Conservation (phyloP, 352 stramenopile species). For the Phytophthora meadii region DNA sequence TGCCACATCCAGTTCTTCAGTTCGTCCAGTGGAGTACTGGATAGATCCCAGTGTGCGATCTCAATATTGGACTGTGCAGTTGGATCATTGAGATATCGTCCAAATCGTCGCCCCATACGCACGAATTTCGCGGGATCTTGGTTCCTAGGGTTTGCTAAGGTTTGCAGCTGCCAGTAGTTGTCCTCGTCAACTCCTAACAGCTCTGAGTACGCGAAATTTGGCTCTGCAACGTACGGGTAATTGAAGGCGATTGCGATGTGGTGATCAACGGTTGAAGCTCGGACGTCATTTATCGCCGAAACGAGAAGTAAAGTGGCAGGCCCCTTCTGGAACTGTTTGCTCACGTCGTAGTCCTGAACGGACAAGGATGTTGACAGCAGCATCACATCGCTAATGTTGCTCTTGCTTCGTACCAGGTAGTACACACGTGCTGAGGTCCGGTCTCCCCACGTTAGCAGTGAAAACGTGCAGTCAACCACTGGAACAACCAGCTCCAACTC, state of each 20-base stretch:
- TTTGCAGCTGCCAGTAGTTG: constrained; percentile 12
- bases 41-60: constrained; percentile 24
- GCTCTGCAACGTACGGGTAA: constrained; percentile 28
- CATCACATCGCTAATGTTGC: constrained; percentile 14
- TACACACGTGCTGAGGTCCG: constrained; percentile 14
- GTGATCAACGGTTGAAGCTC: constrained; percentile 7
- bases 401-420: constrained; percentile 26
- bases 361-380: constrained; percentile 29
- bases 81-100: constrained; percentile 32
- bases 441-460: constrained; percentile 8
- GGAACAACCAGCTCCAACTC: constrained; percentile 40
- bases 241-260: constrained; percentile 23
- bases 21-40: constrained; percentile 12
- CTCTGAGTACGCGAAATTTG: constrained; percentile 8
- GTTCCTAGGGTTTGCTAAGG: constrained; percentile 1
- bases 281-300: constrained; percentile 27
- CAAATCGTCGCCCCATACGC: constrained; percentile 24
- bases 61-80: constrained; percentile 46
- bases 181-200: neutral
- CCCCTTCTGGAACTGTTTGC: constrained; percentile 18
- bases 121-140: constrained; percentile 20
- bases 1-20: constrained; percentile 33
- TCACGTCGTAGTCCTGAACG: constrained; percentile 29
- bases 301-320: constrained; percentile 10
- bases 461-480: constrained; percentile 40